Percentiles rank a stretch among this genome's conserved stretches.
phyloP scores from a whole-genome alignment of 2,329 filamentous ascomycete genomes.

The Raffaelea ambrosiae region DNA sequence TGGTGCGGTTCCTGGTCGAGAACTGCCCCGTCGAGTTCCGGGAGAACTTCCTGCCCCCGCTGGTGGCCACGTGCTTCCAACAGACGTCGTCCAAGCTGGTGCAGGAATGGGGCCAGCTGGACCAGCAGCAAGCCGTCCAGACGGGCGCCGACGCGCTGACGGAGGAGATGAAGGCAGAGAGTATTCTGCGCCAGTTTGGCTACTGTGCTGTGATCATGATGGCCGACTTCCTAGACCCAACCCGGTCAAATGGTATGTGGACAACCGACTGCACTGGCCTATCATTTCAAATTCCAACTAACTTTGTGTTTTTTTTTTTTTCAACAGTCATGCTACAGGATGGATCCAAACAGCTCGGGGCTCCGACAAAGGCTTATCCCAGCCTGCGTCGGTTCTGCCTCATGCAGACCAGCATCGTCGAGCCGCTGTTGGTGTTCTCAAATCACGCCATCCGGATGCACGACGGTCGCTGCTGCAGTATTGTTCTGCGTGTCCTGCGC shows the following conservation, averaged over 20 bases:
- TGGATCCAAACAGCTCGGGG: slow-evolving; percentile 14
- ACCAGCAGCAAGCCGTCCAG: slow-evolving; percentile 50
- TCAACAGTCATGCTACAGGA: slow-evolving; percentile 23
- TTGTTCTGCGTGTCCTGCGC: slow-evolving; percentile 78
- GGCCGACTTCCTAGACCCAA: slow-evolving; percentile 76
- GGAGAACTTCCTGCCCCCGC: slow-evolving; percentile 72
- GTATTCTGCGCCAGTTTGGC: slow-evolving; percentile 84
- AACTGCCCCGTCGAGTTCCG: slow-evolving; percentile 78
- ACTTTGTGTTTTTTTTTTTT: background rate
- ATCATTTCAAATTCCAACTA: too few relatives aligned
- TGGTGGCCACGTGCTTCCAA: slow-evolving; percentile 72
- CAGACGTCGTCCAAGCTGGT: slow-evolving; percentile 85
- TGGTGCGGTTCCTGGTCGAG: slow-evolving; percentile 82
- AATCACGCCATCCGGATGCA: slow-evolving; percentile 84
- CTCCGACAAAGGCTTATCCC: slow-evolving; percentile 30
- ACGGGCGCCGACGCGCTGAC: slow-evolving; percentile 70
- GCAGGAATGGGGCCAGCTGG: slow-evolving; percentile 75
- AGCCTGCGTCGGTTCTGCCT: slow-evolving; percentile 78
- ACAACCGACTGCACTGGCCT: too few relatives aligned
- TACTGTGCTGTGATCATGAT: slow-evolving; percentile 90
- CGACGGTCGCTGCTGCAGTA: slow-evolving; percentile 79
- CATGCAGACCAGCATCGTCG: slow-evolving; percentile 66
- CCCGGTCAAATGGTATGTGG: slow-evolving; percentile 47
- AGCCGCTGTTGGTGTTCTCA: slow-evolving; percentile 85
- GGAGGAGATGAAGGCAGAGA: slow-evolving; percentile 97